These are phyloP conservation scores for Lentinula novae-zelandiae DNA, from an alignment of 1,284 basidiomycete genomes.

Conservation along the genomic window DNA sequence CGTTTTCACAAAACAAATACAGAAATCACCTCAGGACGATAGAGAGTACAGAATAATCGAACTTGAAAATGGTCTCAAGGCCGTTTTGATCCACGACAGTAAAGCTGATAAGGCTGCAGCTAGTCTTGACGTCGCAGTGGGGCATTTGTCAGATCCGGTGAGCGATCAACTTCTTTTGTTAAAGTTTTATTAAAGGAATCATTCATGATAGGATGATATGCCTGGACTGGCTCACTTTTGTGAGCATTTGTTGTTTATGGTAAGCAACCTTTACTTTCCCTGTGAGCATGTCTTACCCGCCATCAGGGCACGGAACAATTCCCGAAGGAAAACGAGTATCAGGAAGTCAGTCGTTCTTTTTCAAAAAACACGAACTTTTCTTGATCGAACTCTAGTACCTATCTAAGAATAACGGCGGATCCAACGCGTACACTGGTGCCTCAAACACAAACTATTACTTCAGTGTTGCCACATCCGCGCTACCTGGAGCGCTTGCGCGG, in stretches of 20 bases:
- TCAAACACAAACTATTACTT: conserved; percentile 96
- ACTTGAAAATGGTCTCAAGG: conserved; percentile 86
- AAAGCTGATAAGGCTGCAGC: conserved; percentile 95
- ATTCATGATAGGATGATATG: conserved; percentile 63
- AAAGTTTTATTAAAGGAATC: neutral
- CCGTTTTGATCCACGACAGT: conserved; percentile 82
- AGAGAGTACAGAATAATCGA: conserved; percentile 79
- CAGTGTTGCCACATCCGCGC: conserved; percentile 83
- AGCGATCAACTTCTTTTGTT: conserved; percentile 29
- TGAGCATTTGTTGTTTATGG: conserved; percentile 97
- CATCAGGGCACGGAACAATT: conserved; percentile 74
- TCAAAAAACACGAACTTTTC: neutral
- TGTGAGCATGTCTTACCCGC: conserved; percentile 1
- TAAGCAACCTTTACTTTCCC: conserved; percentile 29
- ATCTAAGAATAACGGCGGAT: conserved; percentile 85
- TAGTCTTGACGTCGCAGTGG: conserved; percentile 92
- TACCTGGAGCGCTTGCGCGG: conserved; percentile 83
- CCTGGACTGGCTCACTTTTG: conserved; percentile 91
- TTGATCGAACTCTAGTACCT: conserved; percentile 55
- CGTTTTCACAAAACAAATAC: conserved; percentile 65
- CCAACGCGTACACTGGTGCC: conserved; percentile 94
- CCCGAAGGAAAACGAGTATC: conserved; percentile 92
- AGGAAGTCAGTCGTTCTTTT: conserved; percentile 47
- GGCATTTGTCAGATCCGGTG: conserved; percentile 92
- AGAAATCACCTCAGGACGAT: conserved; percentile 76